These are phyloP conservation scores for Camelina sativa DNA, from an alignment of 345 rosid species.

Conservation along the genomic window DNA sequence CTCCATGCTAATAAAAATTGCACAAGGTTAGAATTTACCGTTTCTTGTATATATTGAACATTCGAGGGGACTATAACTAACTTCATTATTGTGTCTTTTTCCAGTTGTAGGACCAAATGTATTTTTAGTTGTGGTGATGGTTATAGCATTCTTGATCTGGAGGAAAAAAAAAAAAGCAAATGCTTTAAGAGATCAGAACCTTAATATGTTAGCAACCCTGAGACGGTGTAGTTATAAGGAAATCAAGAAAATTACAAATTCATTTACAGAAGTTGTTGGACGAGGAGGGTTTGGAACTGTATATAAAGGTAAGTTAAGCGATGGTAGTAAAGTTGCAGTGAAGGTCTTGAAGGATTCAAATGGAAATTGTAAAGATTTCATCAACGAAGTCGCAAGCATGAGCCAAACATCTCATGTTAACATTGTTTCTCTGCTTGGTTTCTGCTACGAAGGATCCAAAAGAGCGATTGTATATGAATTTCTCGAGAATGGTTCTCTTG, in stretches of 20 bases:
- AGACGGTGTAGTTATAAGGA: conserved; percentile 31
- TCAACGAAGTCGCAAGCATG: conserved; percentile 55
- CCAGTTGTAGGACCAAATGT: background rate
- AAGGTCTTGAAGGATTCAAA: conserved; percentile 31
- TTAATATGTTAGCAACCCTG: background rate
- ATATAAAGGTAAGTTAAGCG: conserved; percentile 26
- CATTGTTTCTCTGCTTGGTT: conserved; percentile 47
- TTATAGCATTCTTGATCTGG: conserved; percentile 1
- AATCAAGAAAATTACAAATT: conserved; percentile 42
- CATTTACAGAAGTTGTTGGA: conserved; percentile 34
- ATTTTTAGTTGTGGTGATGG: background rate
- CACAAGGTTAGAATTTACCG: background rate
- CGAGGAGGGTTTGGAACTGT: conserved; percentile 40
- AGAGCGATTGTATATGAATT: conserved; percentile 48
- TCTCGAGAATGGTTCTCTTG: conserved; percentile 50
- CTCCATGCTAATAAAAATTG: conserved; percentile 5
- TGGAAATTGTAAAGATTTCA: conserved; percentile 45
- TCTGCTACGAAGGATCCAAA: conserved; percentile 44
- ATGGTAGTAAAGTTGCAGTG: conserved; percentile 40
- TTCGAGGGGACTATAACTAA: no score
- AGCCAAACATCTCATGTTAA: conserved; percentile 54
- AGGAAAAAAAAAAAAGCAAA: background rate
- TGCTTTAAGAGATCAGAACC: background rate
- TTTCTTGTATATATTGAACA: background rate
- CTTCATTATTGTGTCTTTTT: background rate